Conservation (phyloP, 345 rosid genomes). For the Trapa incisa region DNA sequence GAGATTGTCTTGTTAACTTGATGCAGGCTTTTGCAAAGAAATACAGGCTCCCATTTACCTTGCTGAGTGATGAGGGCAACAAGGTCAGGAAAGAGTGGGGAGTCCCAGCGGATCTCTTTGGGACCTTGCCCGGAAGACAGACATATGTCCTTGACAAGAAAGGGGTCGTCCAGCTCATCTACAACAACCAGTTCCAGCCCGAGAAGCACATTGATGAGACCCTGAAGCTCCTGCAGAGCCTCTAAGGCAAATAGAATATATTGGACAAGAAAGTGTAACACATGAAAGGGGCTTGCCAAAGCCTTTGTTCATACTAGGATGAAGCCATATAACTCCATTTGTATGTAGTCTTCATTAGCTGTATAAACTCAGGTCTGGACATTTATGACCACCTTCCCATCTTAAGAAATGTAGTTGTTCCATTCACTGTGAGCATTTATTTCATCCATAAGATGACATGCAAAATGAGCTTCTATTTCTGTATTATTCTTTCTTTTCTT, state of each 20-base stretch:
- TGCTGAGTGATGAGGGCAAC: constrained; percentile 82
- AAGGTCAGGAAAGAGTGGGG: constrained; percentile 96
- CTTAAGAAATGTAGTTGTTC: background rate
- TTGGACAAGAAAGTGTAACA: background rate
- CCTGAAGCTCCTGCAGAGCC: constrained; percentile 57
- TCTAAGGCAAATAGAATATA: constrained; percentile 13
- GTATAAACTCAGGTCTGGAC: background rate
- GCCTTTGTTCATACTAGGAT: background rate
- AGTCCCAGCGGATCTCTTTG: constrained; percentile 72
- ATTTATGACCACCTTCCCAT: background rate
- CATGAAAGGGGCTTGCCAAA: background rate
- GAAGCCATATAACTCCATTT: background rate
- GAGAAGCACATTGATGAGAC: constrained; percentile 98
- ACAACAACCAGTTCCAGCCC: constrained; percentile 94
- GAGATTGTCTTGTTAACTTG: background rate
- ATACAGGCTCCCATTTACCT: constrained; percentile 70
- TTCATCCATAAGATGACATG: background rate
- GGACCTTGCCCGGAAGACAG: constrained; percentile 85
- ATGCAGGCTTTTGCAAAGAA: constrained; percentile 64
- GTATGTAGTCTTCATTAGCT: background rate
- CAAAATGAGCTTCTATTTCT: too few relatives aligned
- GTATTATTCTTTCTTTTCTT: too few relatives aligned
- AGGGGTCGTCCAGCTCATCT: constrained; percentile 75
- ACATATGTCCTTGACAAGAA: constrained; percentile 91
- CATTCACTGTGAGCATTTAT: background rate